phyloP scores from a whole-genome alignment of 2,329 filamentous ascomycete genomes.

The Trichothecium sympodiale region DNA sequence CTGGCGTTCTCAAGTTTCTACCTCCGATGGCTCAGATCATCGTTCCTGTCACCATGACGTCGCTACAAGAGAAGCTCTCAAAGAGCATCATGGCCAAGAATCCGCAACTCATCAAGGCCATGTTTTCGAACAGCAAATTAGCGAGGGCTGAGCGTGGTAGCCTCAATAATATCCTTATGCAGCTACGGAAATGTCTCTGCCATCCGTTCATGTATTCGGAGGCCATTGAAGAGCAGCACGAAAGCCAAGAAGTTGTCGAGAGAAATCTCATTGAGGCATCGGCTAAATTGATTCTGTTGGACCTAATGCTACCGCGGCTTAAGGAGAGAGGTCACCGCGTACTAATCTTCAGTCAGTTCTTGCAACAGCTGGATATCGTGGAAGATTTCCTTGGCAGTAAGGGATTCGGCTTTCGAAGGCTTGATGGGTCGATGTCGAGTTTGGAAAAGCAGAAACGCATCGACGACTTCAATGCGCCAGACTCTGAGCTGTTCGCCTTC shows the following conservation, averaged over 20 bases:
- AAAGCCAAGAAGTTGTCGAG: slow-evolving; percentile 51
- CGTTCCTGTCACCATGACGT: slow-evolving; percentile 87
- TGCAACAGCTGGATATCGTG: slow-evolving; percentile 76
- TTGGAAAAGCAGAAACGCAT: slow-evolving; percentile 90
- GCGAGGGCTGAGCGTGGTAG: slow-evolving; percentile 65
- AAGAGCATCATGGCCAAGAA: slow-evolving; percentile 90
- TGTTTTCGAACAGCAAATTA: slow-evolving; percentile 61
- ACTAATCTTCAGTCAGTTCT: slow-evolving; percentile 90
- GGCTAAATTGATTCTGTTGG: slow-evolving; percentile 74
- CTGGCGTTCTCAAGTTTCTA: slow-evolving; percentile 79
- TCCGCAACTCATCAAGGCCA: slow-evolving; percentile 74
- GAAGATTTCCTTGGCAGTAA: slow-evolving; percentile 83
- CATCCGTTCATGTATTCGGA: slow-evolving; percentile 93
- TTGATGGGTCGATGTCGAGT: slow-evolving; percentile 75
- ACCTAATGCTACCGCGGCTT: slow-evolving; percentile 79
- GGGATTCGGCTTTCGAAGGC: slow-evolving; percentile 60
- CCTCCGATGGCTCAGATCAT: slow-evolving; percentile 94
- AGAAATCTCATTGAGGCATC: slow-evolving; percentile 85
- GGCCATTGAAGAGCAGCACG: slow-evolving; percentile 73
- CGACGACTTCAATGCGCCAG: slow-evolving; percentile 80
- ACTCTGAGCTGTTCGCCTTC: slow-evolving; percentile 79
- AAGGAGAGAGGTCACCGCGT: slow-evolving; percentile 79
- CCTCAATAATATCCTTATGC: slow-evolving; percentile 90
- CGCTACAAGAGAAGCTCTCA: slow-evolving; percentile 87
- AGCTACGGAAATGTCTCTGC: slow-evolving; percentile 86